Conservation (phyloP, 2,329 filamentous ascomycete genomes). For the Aspergillus flavus region DNA sequence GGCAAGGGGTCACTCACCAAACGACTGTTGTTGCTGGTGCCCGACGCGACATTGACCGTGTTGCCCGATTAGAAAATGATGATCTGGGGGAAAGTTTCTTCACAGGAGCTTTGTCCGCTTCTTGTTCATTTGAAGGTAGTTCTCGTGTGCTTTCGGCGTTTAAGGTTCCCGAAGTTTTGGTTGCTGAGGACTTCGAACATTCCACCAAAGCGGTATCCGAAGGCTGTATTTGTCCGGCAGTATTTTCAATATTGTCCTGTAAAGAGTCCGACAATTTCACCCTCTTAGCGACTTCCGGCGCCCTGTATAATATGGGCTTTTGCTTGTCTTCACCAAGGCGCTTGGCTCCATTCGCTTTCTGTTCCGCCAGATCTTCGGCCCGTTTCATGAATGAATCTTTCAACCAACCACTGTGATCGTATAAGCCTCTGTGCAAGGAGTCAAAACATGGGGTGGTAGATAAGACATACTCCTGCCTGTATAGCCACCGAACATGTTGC, state of each 20-base stretch:
- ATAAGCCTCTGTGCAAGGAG: constrained; percentile 11
- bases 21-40: constrained; percentile 20
- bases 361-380: background rate
- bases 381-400: constrained; percentile 30
- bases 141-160: constrained; percentile 10
- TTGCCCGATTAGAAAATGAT: constrained; percentile 25
- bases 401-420: constrained; percentile 34
- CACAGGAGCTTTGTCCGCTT: constrained; percentile 31
- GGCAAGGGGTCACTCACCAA: constrained; percentile 17
- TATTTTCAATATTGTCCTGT: constrained; percentile 24
- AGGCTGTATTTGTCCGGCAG: constrained; percentile 4
- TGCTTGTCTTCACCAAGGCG: constrained; percentile 10
- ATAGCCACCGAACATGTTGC: constrained; percentile 12
- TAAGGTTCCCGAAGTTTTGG: constrained; percentile 1
- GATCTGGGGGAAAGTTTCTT: constrained; percentile 25
- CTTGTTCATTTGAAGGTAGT: constrained; percentile 13
- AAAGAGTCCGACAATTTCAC: constrained; percentile 35
- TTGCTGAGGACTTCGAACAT: constrained; percentile 9
- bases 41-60: constrained; percentile 34
- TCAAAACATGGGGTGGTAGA: background rate
- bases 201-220: constrained; percentile 6
- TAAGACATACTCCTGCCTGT: constrained; percentile 31
- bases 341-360: constrained; percentile 17
- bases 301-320: constrained; percentile 12
- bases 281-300: constrained; percentile 24